Conservation (phyloP, 2,329 filamentous ascomycete species). For the Venturia pyrina region DNA sequence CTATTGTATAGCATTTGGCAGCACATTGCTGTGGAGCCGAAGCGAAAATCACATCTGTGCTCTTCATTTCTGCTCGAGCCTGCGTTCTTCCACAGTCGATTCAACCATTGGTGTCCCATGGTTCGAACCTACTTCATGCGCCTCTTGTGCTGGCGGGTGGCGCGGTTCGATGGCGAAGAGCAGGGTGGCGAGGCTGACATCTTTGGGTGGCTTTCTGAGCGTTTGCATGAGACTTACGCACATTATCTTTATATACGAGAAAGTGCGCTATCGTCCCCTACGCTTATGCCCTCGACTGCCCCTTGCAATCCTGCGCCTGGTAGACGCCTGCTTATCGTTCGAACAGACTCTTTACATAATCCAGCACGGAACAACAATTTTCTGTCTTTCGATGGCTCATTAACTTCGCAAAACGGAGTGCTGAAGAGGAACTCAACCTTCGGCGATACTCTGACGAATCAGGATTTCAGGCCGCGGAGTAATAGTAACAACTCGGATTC, state of each 20-base stretch:
- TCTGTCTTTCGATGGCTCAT: conserved; percentile 54
- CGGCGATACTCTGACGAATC: neutral
- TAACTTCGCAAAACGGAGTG: conserved; percentile 24
- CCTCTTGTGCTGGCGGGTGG: conserved; percentile 79
- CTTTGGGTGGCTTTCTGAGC: conserved; percentile 54
- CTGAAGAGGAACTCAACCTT: neutral
- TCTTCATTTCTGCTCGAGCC: conserved; percentile 65
- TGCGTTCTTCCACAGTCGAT: conserved; percentile 67
- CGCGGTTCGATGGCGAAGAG: conserved; percentile 59
- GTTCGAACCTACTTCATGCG: conserved; percentile 89
- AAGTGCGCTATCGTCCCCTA: conserved; percentile 48
- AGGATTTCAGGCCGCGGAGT: conserved; percentile 9
- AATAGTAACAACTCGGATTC: conserved; percentile 2
- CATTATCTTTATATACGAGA: conserved; percentile 70
- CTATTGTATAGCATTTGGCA: conserved; percentile 77
- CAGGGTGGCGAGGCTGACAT: conserved; percentile 58
- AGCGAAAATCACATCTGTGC: conserved; percentile 61
- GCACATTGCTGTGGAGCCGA: conserved; percentile 53
- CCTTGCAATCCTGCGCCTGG: conserved; percentile 80
- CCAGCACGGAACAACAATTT: conserved; percentile 38
- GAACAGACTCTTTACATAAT: conserved; percentile 57
- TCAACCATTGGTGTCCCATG: conserved; percentile 95
- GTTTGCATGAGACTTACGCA: conserved; percentile 64
- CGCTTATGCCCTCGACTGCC: conserved; percentile 57
- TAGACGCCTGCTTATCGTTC: conserved; percentile 78